Conservation (phyloP, 805 yeast species). For the Pichia eremophila region DNA sequence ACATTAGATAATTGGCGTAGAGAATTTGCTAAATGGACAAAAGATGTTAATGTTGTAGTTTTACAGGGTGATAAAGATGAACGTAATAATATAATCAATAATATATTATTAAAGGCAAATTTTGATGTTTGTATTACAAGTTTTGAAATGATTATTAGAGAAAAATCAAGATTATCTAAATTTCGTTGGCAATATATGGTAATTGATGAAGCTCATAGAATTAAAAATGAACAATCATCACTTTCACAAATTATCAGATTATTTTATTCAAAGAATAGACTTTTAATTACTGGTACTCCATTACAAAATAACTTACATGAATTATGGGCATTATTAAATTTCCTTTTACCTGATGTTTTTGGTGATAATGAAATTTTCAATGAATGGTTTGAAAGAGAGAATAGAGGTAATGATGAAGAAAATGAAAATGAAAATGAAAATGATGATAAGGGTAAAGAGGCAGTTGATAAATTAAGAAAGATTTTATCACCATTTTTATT, state of each 20-base stretch:
- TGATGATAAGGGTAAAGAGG: slow-evolving; percentile 72
- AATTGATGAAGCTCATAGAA: slow-evolving; percentile 95
- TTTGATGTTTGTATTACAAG: slow-evolving; percentile 90
- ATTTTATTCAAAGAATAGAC: slow-evolving; percentile 75
- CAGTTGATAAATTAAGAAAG: slow-evolving; percentile 81
- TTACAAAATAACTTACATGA: slow-evolving; percentile 92
- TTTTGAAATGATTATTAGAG: slow-evolving; percentile 88
- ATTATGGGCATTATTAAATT: slow-evolving; percentile 89
- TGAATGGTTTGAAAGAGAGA: slow-evolving; percentile 71
- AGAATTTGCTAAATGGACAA: slow-evolving; percentile 93
- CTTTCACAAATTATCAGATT: slow-evolving; percentile 86
- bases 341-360: slow-evolving; percentile 87
- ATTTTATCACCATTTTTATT: slow-evolving; percentile 80
- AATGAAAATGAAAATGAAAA: slow-evolving; percentile 23
- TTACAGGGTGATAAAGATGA: slow-evolving; percentile 87
- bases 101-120: slow-evolving; percentile 55
- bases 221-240: slow-evolving; percentile 88
- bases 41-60: slow-evolving; percentile 78
- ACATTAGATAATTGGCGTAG: slow-evolving; percentile 95
- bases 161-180: slow-evolving; percentile 70
- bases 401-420: slow-evolving; percentile 69
- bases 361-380: slow-evolving; percentile 87
- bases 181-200: slow-evolving; percentile 89
- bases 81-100: slow-evolving; percentile 50
- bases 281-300: slow-evolving; percentile 93